phyloP scores from a whole-genome alignment of 768 basidiomycete genomes.

The Leucogyrophana mollusca region DNA sequence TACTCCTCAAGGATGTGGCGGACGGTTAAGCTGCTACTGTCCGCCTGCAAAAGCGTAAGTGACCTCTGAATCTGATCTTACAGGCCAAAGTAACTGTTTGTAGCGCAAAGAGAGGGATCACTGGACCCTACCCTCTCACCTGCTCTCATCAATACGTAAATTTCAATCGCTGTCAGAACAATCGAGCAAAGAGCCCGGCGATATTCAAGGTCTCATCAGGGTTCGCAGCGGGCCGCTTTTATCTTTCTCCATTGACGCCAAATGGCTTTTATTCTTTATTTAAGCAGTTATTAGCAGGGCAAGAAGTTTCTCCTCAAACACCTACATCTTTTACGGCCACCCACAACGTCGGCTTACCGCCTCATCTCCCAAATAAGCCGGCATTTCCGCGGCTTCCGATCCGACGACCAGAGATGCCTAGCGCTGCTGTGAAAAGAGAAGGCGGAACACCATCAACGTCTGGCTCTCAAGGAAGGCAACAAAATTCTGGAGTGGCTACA shows the following conservation, averaged over 20 bases:
- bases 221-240: slow-evolving; percentile 51
- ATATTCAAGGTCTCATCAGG: slow-evolving; percentile 48
- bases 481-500: slow-evolving; percentile 9
- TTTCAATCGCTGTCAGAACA: slow-evolving; percentile 24
- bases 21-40: slow-evolving; percentile 20
- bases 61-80: neutral
- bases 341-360: slow-evolving; percentile 15
- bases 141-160: slow-evolving; percentile 35
- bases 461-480: slow-evolving; percentile 4
- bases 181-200: slow-evolving; percentile 21
- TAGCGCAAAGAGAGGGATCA: slow-evolving; percentile 42
- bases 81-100: slow-evolving; percentile 23
- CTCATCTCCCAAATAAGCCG: slow-evolving; percentile 27
- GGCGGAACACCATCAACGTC: slow-evolving; percentile 9
- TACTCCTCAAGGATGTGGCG: slow-evolving; percentile 22
- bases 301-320: slow-evolving; percentile 15
- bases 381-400: slow-evolving; percentile 9
- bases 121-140: slow-evolving; percentile 43
- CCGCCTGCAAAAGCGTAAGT: slow-evolving; percentile 24
- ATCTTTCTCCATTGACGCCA: slow-evolving; percentile 34
- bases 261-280: slow-evolving; percentile 38
- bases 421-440: slow-evolving; percentile 8
- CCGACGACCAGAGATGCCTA: slow-evolving; percentile 14
- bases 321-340: slow-evolving; percentile 4
- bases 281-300: slow-evolving; percentile 40